Evolutionary conservation across 139 green algal species (phyloP).

Genomic region (Chlorella sp.): DNA sequence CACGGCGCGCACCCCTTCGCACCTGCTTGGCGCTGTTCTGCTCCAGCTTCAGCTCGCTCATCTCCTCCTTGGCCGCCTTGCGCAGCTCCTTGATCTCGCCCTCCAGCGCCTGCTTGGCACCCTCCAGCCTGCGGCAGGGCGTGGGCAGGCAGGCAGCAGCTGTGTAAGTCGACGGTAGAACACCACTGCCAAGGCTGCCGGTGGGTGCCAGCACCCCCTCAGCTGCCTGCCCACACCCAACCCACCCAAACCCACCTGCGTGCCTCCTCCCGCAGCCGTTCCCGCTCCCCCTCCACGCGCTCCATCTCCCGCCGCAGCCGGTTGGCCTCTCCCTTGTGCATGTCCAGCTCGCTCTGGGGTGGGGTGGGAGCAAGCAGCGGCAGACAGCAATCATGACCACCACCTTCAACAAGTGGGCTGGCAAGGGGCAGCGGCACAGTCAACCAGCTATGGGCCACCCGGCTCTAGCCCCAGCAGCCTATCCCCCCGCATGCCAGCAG

Average conservation of each 20-base stretch:
- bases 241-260: conserved; percentile 36
- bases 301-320: conserved; percentile 75
- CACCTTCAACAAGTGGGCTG: too few species aligned
- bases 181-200: too few species aligned
- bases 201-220: too few species aligned
- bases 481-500: too few species aligned
- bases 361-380: neutral
- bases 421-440: too few species aligned
- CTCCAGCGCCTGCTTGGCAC: conserved; percentile 52
- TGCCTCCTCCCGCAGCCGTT: conserved; percentile 70
- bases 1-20: too few species aligned
- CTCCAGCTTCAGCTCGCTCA: conserved; percentile 60
- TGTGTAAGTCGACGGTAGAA: too few species aligned
- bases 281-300: conserved; percentile 73
- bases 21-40: conserved; percentile 58
- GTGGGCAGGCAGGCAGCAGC: too few species aligned
- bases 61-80: conserved; percentile 51
- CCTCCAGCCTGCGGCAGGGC: conserved; percentile 28
- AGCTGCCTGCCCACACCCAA: conserved; percentile 18
- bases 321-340: conserved; percentile 62
- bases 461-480: too few species aligned
- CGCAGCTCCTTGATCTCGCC: conserved; percentile 66
- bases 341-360: conserved; percentile 54
- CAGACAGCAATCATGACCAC: too few species aligned
- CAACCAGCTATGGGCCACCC: too few species aligned